Evolutionary conservation across 257 asterid genomes (phyloP).

Genomic region (Mentha longifolia): DNA sequence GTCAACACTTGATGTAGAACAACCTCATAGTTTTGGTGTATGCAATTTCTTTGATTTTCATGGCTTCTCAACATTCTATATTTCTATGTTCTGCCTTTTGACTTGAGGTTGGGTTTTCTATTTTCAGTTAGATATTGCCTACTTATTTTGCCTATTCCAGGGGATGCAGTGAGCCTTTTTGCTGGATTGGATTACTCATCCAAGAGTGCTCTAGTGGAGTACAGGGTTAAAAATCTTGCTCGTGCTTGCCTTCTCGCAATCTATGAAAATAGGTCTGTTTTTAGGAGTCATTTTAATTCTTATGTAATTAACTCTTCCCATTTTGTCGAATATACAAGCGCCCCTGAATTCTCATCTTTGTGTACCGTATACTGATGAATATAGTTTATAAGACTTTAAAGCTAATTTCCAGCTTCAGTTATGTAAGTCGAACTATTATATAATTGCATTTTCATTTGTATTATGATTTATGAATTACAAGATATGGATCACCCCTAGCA

Average conservation of each 20-base stretch:
- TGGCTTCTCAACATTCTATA: slow-evolving; percentile 6
- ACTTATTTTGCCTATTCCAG: slow-evolving; percentile 37
- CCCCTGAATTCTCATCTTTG: slow-evolving; percentile 19
- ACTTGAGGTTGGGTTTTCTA: background rate
- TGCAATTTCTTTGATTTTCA: no score
- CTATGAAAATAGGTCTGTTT: slow-evolving; percentile 75
- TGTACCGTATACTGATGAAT: slow-evolving; percentile 19
- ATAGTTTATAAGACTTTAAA: background rate
- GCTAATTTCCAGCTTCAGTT: slow-evolving; percentile 6
- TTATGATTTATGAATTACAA: slow-evolving; percentile 14
- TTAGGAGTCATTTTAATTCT: slow-evolving; percentile 13
- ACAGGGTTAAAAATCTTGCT: slow-evolving; percentile 74
- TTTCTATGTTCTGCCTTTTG: slow-evolving; percentile 3
- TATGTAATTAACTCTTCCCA: slow-evolving; percentile 14
- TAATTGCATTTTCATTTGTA: slow-evolving; percentile 9
- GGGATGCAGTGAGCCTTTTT: slow-evolving; percentile 65
- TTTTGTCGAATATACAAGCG: slow-evolving; percentile 11
- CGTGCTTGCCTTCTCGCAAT: slow-evolving; percentile 73
- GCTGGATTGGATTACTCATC: slow-evolving; percentile 63
- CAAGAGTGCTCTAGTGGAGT: slow-evolving; percentile 63
- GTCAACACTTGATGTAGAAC: no score
- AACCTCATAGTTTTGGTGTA: no score
- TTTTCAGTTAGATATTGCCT: slow-evolving; percentile 31
- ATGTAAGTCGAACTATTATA: no score
- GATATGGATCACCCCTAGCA: slow-evolving; percentile 17